Evolutionary conservation across 2,329 filamentous ascomycete genomes (phyloP).

Genomic region (Aureobasidium melanogenum): DNA sequence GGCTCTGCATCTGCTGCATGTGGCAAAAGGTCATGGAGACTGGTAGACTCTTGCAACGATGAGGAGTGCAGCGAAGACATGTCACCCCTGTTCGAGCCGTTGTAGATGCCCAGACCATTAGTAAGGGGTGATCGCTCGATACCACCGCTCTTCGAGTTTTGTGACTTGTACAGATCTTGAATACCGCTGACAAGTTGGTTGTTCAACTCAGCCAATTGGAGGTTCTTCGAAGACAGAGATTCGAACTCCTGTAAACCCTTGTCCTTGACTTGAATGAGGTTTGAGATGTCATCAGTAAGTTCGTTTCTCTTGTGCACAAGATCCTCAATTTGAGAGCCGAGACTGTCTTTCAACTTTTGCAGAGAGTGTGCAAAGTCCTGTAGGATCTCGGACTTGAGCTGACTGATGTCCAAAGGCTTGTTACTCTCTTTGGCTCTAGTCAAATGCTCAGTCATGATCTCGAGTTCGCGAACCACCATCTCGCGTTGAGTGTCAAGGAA

Average conservation of each 20-base stretch:
- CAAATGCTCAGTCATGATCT: conserved; percentile 80
- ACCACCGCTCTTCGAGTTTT: conserved; percentile 24
- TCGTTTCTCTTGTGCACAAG: conserved; percentile 82
- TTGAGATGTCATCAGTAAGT: conserved; percentile 74
- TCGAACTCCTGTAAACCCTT: conserved; percentile 93
- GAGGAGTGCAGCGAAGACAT: conserved; percentile 6
- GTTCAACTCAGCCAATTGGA: conserved; percentile 88
- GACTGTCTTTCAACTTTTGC: conserved; percentile 69
- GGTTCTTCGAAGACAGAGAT: conserved; percentile 87
- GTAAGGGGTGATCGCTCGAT: conserved; percentile 27
- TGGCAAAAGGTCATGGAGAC: conserved; percentile 10
- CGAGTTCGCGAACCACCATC: conserved; percentile 86
- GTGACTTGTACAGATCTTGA: conserved; percentile 83
- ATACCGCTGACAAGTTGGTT: conserved; percentile 92
- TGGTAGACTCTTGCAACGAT: conserved; percentile 9
- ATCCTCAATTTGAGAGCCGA: conserved; percentile 67
- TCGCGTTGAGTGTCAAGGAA: conserved; percentile 90
- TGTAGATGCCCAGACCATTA: conserved; percentile 58
- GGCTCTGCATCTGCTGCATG: conserved; percentile 57
- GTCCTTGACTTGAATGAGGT: conserved; percentile 76
- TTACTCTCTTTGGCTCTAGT: conserved; percentile 77
- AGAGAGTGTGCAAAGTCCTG: conserved; percentile 55
- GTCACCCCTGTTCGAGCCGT: conserved; percentile 38
- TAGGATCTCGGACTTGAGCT: conserved; percentile 54
- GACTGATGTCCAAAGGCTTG: conserved; percentile 67